Percentiles rank a stretch among this genome's conserved stretches.
Evolutionary conservation across 2,329 filamentous ascomycete species (phyloP).

Genomic region (Sporothrix dimorphospora): DNA sequence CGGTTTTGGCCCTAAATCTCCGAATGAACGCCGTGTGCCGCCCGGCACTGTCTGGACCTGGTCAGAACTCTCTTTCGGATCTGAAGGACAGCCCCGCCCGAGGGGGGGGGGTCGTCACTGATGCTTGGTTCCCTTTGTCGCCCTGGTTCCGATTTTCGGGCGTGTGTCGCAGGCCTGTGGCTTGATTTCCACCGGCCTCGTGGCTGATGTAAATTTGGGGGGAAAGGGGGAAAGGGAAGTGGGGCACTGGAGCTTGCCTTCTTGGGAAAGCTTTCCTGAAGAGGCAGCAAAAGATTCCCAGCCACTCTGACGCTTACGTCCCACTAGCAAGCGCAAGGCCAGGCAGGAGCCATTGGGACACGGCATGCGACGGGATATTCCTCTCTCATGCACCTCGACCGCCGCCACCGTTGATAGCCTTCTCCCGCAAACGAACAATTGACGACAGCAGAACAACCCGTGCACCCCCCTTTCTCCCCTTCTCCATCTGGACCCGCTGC

Average conservation of each 20-base stretch:
- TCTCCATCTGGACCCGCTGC: conserved; percentile 16
- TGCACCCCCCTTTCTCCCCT: background rate
- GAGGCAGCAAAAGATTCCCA: conserved; percentile 10
- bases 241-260: conserved; percentile 14
- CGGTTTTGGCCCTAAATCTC: conserved; percentile 22
- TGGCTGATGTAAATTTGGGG: conserved; percentile 11
- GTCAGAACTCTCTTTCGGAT: background rate
- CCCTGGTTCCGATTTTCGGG: conserved; percentile 16
- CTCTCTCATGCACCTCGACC: conserved; percentile 11
- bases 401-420: background rate
- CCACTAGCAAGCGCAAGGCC: conserved; percentile 15
- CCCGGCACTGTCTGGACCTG: background rate
- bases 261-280: conserved; percentile 18
- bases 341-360: background rate
- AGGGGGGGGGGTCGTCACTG: conserved; percentile 10
- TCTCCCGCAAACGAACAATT: background rate
- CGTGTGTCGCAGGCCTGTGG: background rate
- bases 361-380: conserved; percentile 17
- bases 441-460: background rate
- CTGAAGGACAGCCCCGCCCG: conserved; percentile 1
- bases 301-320: conserved; percentile 19
- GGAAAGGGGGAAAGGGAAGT: conserved; percentile 10
- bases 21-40: conserved; percentile 28
- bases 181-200: background rate
- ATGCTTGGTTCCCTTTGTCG: background rate